These are phyloP conservation scores for Sporothrix inflata DNA, from an alignment of 2,329 filamentous ascomycete species.

Conservation along the genomic window DNA sequence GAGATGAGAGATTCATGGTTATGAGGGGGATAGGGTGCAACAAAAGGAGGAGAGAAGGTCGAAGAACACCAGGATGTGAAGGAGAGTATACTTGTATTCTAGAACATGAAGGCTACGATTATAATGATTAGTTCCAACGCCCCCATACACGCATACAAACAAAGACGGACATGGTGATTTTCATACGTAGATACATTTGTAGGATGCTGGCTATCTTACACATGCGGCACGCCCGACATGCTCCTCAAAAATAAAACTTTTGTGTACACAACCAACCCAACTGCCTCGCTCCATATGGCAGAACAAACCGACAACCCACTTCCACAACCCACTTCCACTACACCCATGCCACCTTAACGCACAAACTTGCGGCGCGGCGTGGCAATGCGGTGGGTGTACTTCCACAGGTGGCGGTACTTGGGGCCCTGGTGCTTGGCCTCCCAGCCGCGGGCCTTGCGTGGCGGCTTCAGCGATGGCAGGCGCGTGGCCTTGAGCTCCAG, in stretches of 20 bases:
- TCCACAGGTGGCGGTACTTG: conserved; percentile 68
- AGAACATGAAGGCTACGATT: conserved; percentile 6
- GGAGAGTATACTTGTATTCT: conserved; percentile 17
- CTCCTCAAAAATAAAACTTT: background rate
- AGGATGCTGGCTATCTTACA: conserved; percentile 28
- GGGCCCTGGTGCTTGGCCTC: conserved; percentile 66
- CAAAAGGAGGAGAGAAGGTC: background rate
- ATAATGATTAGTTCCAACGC: conserved; percentile 19
- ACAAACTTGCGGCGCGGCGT: conserved; percentile 37
- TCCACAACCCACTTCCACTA: background rate
- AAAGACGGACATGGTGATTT: background rate
- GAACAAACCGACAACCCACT: background rate
- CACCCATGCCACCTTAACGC: conserved; percentile 30
- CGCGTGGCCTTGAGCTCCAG: conserved; percentile 83
- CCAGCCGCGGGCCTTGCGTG: conserved; percentile 65
- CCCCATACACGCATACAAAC: background rate
- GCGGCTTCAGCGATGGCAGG: conserved; percentile 67
- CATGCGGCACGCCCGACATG: conserved; percentile 6
- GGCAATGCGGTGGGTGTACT: conserved; percentile 64
- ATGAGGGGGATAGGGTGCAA: background rate
- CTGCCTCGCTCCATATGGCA: background rate
- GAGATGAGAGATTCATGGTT: conserved; percentile 3
- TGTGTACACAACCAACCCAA: background rate
- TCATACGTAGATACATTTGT: conserved; percentile 22
- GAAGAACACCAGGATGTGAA: background rate